Evolutionary conservation across 768 basidiomycete genomes (phyloP).

Genomic region (Trametes villosa): DNA sequence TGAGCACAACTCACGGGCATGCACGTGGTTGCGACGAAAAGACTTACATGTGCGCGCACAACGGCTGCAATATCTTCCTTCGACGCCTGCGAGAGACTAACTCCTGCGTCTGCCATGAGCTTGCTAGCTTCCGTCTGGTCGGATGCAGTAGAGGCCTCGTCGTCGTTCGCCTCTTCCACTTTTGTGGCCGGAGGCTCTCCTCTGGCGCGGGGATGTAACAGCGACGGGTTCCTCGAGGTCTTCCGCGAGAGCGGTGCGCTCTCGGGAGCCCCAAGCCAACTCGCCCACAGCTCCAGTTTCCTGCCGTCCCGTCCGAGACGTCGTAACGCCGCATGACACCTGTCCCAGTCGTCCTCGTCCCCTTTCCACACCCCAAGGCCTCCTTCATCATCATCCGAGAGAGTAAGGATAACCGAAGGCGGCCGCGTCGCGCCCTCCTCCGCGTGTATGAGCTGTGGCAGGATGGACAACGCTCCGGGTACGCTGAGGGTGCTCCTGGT

Average conservation of each 20-base stretch:
- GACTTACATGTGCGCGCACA: slow-evolving; percentile 63
- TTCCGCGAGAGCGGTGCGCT: neutral
- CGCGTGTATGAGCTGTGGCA: slow-evolving; percentile 11
- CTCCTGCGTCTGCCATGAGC: slow-evolving; percentile 20
- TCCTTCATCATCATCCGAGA: slow-evolving; percentile 26
- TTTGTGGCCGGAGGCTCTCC: slow-evolving; percentile 42
- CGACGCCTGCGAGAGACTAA: slow-evolving; percentile 29
- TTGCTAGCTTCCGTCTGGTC: slow-evolving; percentile 19
- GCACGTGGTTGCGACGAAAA: neutral
- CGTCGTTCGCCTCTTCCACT: slow-evolving; percentile 39
- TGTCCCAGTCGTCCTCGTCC: slow-evolving; percentile 62
- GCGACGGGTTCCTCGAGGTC: slow-evolving; percentile 28
- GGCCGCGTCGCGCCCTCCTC: slow-evolving; percentile 27
- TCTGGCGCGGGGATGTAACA: slow-evolving; percentile 9
- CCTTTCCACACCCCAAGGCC: slow-evolving; percentile 53
- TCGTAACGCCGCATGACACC: slow-evolving; percentile 57
- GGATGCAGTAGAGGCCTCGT: slow-evolving; percentile 37
- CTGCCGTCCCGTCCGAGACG: slow-evolving; percentile 65
- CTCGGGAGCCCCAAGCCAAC: slow-evolving; percentile 58
- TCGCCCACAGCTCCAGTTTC: slow-evolving; percentile 75
- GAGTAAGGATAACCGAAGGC: slow-evolving; percentile 30
- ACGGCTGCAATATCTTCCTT: slow-evolving; percentile 52
- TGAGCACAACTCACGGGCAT: neutral
- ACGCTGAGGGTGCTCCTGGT: slow-evolving; percentile 1
- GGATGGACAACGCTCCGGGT: neutral